phyloP scores from a whole-genome alignment of 257 asterid genomes.

The Ligustrum vulgare region DNA sequence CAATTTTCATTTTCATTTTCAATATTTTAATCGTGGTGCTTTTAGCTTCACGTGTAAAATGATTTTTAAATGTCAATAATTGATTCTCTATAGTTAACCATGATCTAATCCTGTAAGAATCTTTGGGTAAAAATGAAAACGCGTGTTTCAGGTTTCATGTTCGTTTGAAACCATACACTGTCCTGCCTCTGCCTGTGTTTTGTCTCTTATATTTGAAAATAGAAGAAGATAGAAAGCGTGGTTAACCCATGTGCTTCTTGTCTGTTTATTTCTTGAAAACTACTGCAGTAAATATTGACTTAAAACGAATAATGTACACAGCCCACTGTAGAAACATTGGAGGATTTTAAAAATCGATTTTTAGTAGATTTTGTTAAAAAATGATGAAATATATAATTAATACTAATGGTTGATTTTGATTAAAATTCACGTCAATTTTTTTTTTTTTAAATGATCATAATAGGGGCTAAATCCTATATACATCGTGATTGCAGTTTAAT shows the following conservation, averaged over 20 bases:
- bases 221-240: conserved; percentile 23
- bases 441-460: too few relatives aligned
- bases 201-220: conserved; percentile 8
- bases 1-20: not conserved
- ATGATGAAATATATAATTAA: too few relatives aligned
- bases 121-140: conserved; percentile 19
- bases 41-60: not conserved
- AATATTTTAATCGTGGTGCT: not conserved
- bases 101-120: not conserved
- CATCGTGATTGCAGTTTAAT: too few relatives aligned
- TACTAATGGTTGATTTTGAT: too few relatives aligned
- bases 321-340: not conserved
- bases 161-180: conserved; percentile 20
- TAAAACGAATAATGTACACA: not conserved
- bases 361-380: too few relatives aligned
- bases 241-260: conserved; percentile 2
- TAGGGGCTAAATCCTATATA: too few relatives aligned
- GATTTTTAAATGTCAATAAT: not conserved
- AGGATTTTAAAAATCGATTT: too few relatives aligned
- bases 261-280: not conserved
- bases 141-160: conserved; percentile 25
- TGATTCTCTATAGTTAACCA: not conserved
- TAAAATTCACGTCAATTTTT: too few relatives aligned
- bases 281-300: conserved; percentile 35
- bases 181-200: conserved; percentile 22